A percentile compares a stretch with the other conserved stretches of the same genome.
Evolutionary conservation across 2,329 filamentous ascomycete genomes (phyloP).

Genomic region (Pyricularia sp.): DNA sequence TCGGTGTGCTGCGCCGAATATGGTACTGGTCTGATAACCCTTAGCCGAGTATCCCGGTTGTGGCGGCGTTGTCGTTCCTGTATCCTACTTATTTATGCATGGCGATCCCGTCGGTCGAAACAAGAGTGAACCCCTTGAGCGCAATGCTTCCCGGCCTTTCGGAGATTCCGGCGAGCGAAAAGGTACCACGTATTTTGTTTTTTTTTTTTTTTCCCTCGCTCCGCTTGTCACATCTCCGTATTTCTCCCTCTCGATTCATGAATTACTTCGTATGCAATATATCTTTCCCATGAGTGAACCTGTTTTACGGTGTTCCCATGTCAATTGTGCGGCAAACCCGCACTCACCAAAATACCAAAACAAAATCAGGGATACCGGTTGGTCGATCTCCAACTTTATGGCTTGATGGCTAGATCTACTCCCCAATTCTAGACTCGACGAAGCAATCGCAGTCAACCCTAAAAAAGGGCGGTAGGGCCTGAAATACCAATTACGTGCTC

Average conservation of each 20-base stretch:
- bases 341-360: not conserved
- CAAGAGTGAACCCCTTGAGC: not conserved
- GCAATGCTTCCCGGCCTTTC: not conserved
- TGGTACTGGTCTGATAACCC: not conserved
- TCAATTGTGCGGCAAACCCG: not conserved
- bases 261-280: no score
- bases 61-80: not conserved
- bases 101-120: not conserved
- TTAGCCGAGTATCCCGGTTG: not conserved
- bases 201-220: not conserved
- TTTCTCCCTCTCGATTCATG: no score
- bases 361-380: not conserved
- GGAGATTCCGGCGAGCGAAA: not conserved
- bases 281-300: no score
- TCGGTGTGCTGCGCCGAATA: not conserved
- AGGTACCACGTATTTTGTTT: not conserved
- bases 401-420: not conserved
- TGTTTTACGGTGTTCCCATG: no score
- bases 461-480: no score
- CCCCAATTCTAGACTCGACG: no score
- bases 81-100: not conserved
- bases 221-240: no score
- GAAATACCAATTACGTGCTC: not conserved
- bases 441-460: no score
- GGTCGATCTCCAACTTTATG: not conserved